These are phyloP conservation scores for Scytalidium lignicola DNA, from an alignment of 2,329 filamentous ascomycete genomes.

Conservation along the genomic window DNA sequence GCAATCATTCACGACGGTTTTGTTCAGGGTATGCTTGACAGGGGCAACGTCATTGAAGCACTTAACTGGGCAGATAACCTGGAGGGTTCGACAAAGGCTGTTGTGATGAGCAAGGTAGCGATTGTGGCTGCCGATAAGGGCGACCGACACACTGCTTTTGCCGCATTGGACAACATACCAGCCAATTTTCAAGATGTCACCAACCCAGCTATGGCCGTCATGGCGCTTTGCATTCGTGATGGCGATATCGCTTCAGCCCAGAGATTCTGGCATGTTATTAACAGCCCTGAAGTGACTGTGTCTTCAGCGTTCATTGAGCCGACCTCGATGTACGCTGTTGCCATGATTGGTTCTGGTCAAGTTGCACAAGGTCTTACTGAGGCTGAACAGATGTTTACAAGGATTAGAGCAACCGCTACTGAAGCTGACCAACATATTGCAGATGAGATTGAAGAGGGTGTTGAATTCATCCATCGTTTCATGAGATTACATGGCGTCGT, in stretches of 20 bases:
- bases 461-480: conserved; percentile 61
- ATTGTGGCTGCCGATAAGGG: conserved; percentile 75
- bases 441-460: conserved; percentile 83
- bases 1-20: conserved; percentile 69
- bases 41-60: conserved; percentile 67
- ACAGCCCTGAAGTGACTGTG: conserved; percentile 53
- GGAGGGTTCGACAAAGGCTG: conserved; percentile 50
- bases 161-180: conserved; percentile 58
- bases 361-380: conserved; percentile 75
- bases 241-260: conserved; percentile 74
- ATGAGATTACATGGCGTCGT: conserved; percentile 51
- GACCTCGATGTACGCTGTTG: conserved; percentile 83
- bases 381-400: conserved; percentile 80
- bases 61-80: conserved; percentile 66
- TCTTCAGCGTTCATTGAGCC: conserved; percentile 73
- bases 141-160: conserved; percentile 61
- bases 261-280: conserved; percentile 74
- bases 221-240: conserved; percentile 79
- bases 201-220: conserved; percentile 68
- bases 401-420: conserved; percentile 61
- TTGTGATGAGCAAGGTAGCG: conserved; percentile 69
- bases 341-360: conserved; percentile 79
- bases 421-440: conserved; percentile 50
- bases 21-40: conserved; percentile 69
- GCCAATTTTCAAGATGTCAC: conserved; percentile 43